Evolutionary conservation across 164 flowering plant species (phyloP).

Genomic region (Magnolia sinica): DNA sequence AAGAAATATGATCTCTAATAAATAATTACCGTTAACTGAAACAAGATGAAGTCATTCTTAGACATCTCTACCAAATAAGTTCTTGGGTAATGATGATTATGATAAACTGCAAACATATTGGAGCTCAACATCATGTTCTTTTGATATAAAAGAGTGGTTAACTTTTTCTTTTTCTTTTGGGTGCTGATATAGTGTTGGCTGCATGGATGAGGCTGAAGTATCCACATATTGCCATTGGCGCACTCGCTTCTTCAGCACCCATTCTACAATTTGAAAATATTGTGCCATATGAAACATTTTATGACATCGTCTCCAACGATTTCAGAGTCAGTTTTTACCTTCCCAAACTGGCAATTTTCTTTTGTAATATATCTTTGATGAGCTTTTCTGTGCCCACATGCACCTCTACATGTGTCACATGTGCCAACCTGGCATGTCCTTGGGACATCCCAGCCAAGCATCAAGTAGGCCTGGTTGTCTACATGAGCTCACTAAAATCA

Average conservation of each 20-base stretch:
- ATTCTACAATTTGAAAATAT: slow-evolving; percentile 85
- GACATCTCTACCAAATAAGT: too few relatives aligned
- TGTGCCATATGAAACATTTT: slow-evolving; percentile 73
- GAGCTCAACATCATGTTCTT: too few relatives aligned
- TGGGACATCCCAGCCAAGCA: background rate
- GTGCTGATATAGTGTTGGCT: slow-evolving; percentile 67
- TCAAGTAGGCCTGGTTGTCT: background rate
- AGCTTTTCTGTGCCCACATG: background rate
- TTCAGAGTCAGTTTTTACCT: slow-evolving; percentile 42
- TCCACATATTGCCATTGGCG: slow-evolving; percentile 86
- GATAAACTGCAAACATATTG: too few relatives aligned
- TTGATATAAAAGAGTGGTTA: too few relatives aligned
- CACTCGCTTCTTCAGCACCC: slow-evolving; percentile 93
- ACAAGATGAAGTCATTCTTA: too few relatives aligned
- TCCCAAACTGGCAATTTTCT: background rate
- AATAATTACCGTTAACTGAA: too few relatives aligned
- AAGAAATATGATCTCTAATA: too few relatives aligned
- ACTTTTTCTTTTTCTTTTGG: slow-evolving; percentile 3
- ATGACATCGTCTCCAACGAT: slow-evolving; percentile 68
- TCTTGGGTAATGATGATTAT: too few relatives aligned
- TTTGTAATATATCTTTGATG: background rate
- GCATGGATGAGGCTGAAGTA: slow-evolving; percentile 96
- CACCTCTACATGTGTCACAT: background rate
- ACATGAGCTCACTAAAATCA: background rate
- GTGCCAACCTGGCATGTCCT: background rate